Percentiles rank a stretch among this genome's conserved stretches.
Evolutionary conservation across 148 eudicot species (phyloP).

Genomic region (Hydrangea macrophylla): DNA sequence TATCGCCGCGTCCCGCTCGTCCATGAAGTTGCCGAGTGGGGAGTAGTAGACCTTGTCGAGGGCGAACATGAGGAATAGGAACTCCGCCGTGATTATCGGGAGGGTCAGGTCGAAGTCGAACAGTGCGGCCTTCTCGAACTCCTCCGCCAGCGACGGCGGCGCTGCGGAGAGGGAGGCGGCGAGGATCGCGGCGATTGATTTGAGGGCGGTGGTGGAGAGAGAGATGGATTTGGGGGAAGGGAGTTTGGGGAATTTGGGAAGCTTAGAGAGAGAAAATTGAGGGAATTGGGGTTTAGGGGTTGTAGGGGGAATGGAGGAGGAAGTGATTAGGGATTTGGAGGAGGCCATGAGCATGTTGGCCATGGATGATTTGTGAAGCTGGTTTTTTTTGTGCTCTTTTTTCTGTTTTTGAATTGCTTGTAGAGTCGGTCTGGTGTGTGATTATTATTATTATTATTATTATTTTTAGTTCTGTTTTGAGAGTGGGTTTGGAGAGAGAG

Average conservation of each 20-base stretch:
- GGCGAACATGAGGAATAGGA: conserved; percentile 78
- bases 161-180: conserved; percentile 49
- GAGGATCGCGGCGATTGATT: conserved; percentile 28
- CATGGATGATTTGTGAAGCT: too few species aligned
- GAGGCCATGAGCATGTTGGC: conserved; percentile 75
- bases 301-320: conserved; percentile 21
- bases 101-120: conserved; percentile 92
- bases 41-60: conserved; percentile 85
- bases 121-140: conserved; percentile 76
- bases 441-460: too few species aligned
- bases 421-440: too few species aligned
- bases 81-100: conserved; percentile 75
- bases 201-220: conserved; percentile 19
- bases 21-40: conserved; percentile 47
- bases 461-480: too few species aligned
- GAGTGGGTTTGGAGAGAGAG: not conserved
- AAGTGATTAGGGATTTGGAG: conserved; percentile 38
- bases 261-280: conserved; percentile 18
- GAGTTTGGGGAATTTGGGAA: conserved; percentile 21
- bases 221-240: too few species aligned
- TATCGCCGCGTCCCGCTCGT: conserved; percentile 49
- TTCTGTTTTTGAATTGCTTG: too few species aligned
- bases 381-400: too few species aligned
- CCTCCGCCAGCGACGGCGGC: conserved; percentile 74
- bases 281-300: conserved; percentile 24